These are phyloP conservation scores for Uronychia setigera DNA, from an alignment of 73 alveolate genomes.

Conservation along the genomic window DNA sequence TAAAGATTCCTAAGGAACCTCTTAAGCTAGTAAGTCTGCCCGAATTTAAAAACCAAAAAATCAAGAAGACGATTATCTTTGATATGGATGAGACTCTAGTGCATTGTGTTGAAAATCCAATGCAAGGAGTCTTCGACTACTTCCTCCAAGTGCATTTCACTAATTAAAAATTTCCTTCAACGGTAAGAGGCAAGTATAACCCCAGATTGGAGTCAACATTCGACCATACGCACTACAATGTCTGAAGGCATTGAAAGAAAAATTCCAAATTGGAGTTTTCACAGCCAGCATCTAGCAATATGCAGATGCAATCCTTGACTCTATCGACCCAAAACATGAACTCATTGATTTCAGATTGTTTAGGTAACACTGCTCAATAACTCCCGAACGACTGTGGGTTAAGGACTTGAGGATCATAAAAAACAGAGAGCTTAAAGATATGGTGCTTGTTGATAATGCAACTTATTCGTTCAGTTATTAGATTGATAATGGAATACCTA, in stretches of 20 bases:
- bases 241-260: slow-evolving; percentile 47
- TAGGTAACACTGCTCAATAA: slow-evolving; percentile 67
- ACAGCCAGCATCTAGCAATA: slow-evolving; percentile 83
- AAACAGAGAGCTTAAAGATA: slow-evolving; percentile 49
- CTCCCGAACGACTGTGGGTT: slow-evolving; percentile 41
- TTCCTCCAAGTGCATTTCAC: slow-evolving; percentile 15
- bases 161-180: neutral
- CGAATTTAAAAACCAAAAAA: too few relatives aligned
- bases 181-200: neutral
- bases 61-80: slow-evolving; percentile 49
- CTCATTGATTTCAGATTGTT: slow-evolving; percentile 79
- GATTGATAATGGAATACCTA: slow-evolving; percentile 90
- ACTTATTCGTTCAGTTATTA: slow-evolving; percentile 79
- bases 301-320: slow-evolving; percentile 89
- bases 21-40: too few relatives aligned
- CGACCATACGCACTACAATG: slow-evolving; percentile 76
- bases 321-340: slow-evolving; percentile 78
- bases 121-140: neutral
- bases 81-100: slow-evolving; percentile 38
- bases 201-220: slow-evolving; percentile 52
- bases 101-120: too few relatives aligned
- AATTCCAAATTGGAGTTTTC: slow-evolving; percentile 80
- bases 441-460: slow-evolving; percentile 72
- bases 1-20: too few relatives aligned
- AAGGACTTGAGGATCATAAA: slow-evolving; percentile 57